These are phyloP conservation scores for Bryoglossum gracile DNA, from an alignment of 495 filamentous ascomycete species.

Conservation along the genomic window DNA sequence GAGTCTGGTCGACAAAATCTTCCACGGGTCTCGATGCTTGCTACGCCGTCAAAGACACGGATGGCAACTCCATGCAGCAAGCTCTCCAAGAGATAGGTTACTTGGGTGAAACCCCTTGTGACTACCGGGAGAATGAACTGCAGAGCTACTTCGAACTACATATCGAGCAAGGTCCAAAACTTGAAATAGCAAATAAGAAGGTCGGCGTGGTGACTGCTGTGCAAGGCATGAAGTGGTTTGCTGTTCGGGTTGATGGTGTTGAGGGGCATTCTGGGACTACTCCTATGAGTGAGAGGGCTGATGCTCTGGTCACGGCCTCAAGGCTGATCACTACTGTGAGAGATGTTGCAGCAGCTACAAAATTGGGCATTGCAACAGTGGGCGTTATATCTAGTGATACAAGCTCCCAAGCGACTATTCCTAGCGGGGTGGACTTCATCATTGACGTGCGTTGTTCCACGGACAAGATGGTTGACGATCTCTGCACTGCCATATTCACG, in stretches of 20 bases:
- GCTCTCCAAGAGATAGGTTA: slow-evolving; percentile 66
- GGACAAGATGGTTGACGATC: slow-evolving; percentile 46
- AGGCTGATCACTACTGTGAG: slow-evolving; percentile 56
- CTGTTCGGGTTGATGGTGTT: slow-evolving; percentile 53
- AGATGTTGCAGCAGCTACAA: slow-evolving; percentile 24
- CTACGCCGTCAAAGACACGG: slow-evolving; percentile 45
- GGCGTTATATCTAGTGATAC: slow-evolving; percentile 60
- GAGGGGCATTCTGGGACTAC: slow-evolving; percentile 73
- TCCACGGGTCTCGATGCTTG: slow-evolving; percentile 50
- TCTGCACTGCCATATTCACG: slow-evolving; percentile 27
- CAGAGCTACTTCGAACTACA: slow-evolving; percentile 77
- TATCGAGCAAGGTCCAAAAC: slow-evolving; percentile 71
- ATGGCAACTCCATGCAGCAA: slow-evolving; percentile 47
- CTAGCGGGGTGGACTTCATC: slow-evolving; percentile 58
- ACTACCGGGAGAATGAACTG: slow-evolving; percentile 55
- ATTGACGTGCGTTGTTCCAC: slow-evolving; percentile 64
- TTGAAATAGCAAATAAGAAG: slow-evolving; percentile 52
- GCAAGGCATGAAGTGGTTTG: slow-evolving; percentile 64
- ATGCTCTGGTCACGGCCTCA: slow-evolving; percentile 59
- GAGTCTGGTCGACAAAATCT: slow-evolving; percentile 59
- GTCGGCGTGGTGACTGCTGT: slow-evolving; percentile 72
- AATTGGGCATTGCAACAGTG: slow-evolving; percentile 55
- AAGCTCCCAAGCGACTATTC: slow-evolving; percentile 66
- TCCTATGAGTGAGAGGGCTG: slow-evolving; percentile 47
- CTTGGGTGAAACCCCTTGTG: slow-evolving; percentile 49